Conservation (phyloP, 1,139 yeast genomes). For the Geotrichum europaeum region DNA sequence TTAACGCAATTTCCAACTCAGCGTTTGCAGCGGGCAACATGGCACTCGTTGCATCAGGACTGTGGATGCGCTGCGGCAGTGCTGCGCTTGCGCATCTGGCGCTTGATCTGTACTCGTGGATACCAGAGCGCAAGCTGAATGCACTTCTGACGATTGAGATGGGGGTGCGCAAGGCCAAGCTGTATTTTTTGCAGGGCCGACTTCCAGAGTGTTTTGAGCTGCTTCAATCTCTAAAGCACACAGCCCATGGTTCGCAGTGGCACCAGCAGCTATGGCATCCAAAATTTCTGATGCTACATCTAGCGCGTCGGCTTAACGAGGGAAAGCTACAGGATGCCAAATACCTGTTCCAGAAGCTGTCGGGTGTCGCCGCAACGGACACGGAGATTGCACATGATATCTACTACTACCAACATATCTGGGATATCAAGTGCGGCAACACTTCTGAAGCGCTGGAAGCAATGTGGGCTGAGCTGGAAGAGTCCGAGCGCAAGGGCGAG, state of each 20-base stretch:
- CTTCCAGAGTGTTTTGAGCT: slow-evolving; percentile 17
- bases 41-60: slow-evolving; percentile 28
- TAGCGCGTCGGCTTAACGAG: slow-evolving; percentile 19
- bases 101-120: slow-evolving; percentile 18
- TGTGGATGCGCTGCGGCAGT: slow-evolving; percentile 29
- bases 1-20: slow-evolving; percentile 40
- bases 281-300: slow-evolving; percentile 19
- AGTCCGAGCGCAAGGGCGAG: slow-evolving; percentile 10
- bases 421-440: slow-evolving; percentile 22
- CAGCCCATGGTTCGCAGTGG: slow-evolving; percentile 18
- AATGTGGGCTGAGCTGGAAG: slow-evolving; percentile 16
- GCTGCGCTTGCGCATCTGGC: slow-evolving; percentile 21
- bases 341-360: slow-evolving; percentile 20
- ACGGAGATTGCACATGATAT: slow-evolving; percentile 13
- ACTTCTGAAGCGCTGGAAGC: slow-evolving; percentile 18
- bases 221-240: slow-evolving; percentile 7
- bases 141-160: slow-evolving; percentile 19
- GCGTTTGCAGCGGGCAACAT: slow-evolving; percentile 26
- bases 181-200: slow-evolving; percentile 21
- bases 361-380: slow-evolving; percentile 16
- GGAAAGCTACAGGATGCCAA: slow-evolving; percentile 20
- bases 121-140: slow-evolving; percentile 13
- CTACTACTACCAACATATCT: slow-evolving; percentile 17
- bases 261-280: slow-evolving; percentile 27
- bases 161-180: slow-evolving; percentile 19